A percentile compares a stretch with the other conserved stretches of the same genome.
phyloP scores from a whole-genome alignment of 352 stramenopile species.

The Phytophthora tubulina region DNA sequence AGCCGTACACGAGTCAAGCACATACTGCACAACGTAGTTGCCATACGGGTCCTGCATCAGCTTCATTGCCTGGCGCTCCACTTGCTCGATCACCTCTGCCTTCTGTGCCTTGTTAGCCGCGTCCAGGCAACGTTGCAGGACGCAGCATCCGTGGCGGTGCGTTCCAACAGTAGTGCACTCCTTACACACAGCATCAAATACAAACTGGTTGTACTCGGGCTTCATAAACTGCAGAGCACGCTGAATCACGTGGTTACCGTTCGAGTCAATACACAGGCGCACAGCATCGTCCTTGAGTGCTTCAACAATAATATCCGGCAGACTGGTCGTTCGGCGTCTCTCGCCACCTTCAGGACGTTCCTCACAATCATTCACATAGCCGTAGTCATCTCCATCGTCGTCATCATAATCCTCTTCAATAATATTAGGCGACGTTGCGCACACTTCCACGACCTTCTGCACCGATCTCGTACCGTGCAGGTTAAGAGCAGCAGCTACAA shows the following conservation, averaged over 20 bases:
- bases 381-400: slow-evolving; percentile 51
- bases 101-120: slow-evolving; percentile 91
- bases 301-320: slow-evolving; percentile 95
- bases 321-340: slow-evolving; percentile 38
- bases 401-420: slow-evolving; percentile 61
- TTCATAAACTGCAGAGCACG: slow-evolving; percentile 96
- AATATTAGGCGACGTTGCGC: slow-evolving; percentile 82
- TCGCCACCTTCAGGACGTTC: slow-evolving; percentile 30
- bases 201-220: slow-evolving; percentile 95
- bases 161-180: slow-evolving; percentile 96
- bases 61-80: slow-evolving; percentile 97
- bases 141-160: slow-evolving; percentile 97
- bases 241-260: slow-evolving; percentile 99
- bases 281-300: slow-evolving; percentile 95
- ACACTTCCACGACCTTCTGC: slow-evolving; percentile 98
- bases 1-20: slow-evolving; percentile 87
- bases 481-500: slow-evolving; percentile 97
- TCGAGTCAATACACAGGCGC: slow-evolving; percentile 97
- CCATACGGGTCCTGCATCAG: slow-evolving; percentile 94
- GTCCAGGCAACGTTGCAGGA: slow-evolving; percentile 97
- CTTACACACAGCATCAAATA: slow-evolving; percentile 97
- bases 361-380: slow-evolving; percentile 31
- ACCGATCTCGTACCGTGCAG: slow-evolving; percentile 98
- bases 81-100: slow-evolving; percentile 91
- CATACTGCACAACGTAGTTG: slow-evolving; percentile 95